A percentile compares a stretch with the other conserved stretches of the same genome.
These are phyloP conservation scores for Dentipellis sp. DNA, from an alignment of 768 basidiomycete species.

Conservation along the genomic window DNA sequence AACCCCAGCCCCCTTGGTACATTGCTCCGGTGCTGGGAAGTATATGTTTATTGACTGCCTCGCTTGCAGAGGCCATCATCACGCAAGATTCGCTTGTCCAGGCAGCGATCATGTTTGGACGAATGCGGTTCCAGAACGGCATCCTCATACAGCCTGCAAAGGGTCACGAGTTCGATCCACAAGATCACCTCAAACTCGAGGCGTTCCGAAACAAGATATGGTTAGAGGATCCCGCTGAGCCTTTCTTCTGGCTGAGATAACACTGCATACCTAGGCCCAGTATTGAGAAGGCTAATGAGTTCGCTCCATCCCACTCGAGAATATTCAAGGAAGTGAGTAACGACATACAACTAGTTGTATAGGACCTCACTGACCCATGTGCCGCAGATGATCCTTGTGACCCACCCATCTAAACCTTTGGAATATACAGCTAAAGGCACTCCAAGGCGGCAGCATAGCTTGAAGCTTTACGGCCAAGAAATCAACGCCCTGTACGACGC, in stretches of 20 bases:
- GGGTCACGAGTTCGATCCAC: not conserved
- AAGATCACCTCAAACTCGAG: not conserved
- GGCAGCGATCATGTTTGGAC: constrained; percentile 1
- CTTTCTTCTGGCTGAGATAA: not conserved
- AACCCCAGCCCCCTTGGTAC: not conserved
- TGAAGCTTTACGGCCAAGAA: constrained; percentile 5
- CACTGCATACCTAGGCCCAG: not conserved
- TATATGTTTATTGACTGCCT: not conserved
- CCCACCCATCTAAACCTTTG: constrained; percentile 12
- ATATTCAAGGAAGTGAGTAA: constrained; percentile 16
- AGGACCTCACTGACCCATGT: not conserved
- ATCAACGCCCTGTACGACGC: constrained; percentile 10
- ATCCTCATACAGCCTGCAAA: constrained; percentile 1
- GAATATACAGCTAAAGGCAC: constrained; percentile 14
- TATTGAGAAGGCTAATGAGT: constrained; percentile 15
- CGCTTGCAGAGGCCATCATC: not conserved
- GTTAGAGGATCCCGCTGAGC: not conserved
- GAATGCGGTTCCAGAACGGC: constrained; percentile 6
- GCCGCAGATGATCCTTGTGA: constrained; percentile 15
- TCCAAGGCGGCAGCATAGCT: constrained; percentile 5
- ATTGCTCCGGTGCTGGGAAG: not conserved
- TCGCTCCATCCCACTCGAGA: constrained; percentile 13
- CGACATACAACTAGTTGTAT: not conserved
- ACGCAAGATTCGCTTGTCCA: not conserved
- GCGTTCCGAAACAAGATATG: not conserved